Conservation (phyloP, 2,329 filamentous ascomycete genomes). For the Neofusicoccum parvum region DNA sequence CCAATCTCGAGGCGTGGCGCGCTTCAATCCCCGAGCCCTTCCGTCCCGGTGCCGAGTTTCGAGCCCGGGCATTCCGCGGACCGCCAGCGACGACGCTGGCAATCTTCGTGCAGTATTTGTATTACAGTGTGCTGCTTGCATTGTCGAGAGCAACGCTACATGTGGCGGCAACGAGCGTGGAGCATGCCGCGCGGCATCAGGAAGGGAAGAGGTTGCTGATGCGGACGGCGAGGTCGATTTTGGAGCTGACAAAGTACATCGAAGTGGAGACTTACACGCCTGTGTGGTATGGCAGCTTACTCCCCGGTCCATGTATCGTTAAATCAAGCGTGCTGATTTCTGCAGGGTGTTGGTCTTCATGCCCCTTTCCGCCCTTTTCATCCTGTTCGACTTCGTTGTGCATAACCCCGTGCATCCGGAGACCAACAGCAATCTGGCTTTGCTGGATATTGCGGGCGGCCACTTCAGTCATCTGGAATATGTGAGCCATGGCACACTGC, state of each 20-base stretch:
- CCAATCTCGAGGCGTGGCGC: slow-evolving; percentile 37
- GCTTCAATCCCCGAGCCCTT: slow-evolving; percentile 33
- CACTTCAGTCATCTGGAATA: slow-evolving; percentile 49
- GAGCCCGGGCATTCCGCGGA: slow-evolving; percentile 23
- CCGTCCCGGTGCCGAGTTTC: slow-evolving; percentile 32
- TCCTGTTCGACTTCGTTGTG: slow-evolving; percentile 40
- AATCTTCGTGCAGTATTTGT: slow-evolving; percentile 34
- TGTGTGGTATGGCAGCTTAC: slow-evolving; percentile 31
- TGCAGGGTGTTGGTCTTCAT: neutral
- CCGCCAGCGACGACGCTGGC: slow-evolving; percentile 26
- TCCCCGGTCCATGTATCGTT: no score
- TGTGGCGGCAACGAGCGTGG: slow-evolving; percentile 23
- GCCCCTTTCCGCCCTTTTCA: slow-evolving; percentile 32
- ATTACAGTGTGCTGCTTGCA: slow-evolving; percentile 36
- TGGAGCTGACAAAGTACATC: slow-evolving; percentile 39
- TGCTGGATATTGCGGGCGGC: slow-evolving; percentile 46
- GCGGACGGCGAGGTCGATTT: slow-evolving; percentile 33
- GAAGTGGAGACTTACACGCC: slow-evolving; percentile 38
- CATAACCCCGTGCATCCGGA: slow-evolving; percentile 30
- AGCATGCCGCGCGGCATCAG: slow-evolving; percentile 20
- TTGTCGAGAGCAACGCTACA: slow-evolving; percentile 35
- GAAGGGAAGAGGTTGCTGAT: slow-evolving; percentile 32
- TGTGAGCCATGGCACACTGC: slow-evolving; percentile 40
- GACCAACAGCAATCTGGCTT: slow-evolving; percentile 40
- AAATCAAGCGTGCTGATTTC: no score